Conservation (phyloP, 2,329 filamentous ascomycete genomes). For the Arthrobotrys sinensis region DNA sequence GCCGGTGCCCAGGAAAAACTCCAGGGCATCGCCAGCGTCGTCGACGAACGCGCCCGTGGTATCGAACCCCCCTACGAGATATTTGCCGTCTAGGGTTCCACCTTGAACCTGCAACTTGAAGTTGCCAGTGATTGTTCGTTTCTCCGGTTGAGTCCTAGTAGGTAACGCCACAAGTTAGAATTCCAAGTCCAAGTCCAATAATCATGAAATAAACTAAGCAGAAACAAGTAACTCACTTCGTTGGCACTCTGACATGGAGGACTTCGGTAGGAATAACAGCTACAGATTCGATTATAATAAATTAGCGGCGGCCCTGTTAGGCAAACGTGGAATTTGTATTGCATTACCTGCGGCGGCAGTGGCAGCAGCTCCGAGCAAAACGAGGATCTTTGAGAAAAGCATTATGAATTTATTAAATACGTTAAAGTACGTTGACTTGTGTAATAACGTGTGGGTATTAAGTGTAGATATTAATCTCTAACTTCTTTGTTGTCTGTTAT, state of each 20-base stretch:
- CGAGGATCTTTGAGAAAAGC: conserved; percentile 2
- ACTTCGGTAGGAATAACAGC: not conserved
- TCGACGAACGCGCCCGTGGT: not conserved
- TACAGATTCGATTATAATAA: not conserved
- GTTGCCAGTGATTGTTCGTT: not conserved
- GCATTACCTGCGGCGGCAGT: not conserved
- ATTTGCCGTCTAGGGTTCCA: not conserved
- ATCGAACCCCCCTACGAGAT: not conserved
- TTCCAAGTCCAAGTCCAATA: too few relatives aligned
- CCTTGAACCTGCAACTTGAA: conserved; percentile 5
- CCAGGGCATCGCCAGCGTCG: not conserved
- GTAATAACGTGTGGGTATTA: too few relatives aligned
- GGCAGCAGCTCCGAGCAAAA: not conserved
- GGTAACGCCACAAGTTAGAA: too few relatives aligned
- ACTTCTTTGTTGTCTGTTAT: not conserved
- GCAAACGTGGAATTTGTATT: not conserved
- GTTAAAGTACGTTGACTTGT: not conserved
- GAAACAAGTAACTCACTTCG: not conserved
- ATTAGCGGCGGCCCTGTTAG: too few relatives aligned
- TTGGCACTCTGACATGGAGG: not conserved
- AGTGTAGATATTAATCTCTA: not conserved
- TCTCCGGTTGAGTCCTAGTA: not conserved
- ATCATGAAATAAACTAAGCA: too few relatives aligned
- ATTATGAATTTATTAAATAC: not conserved
- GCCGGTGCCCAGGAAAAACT: not conserved